Conservation (phyloP, 176 grass and related monocot genomes). For the Oryza meyeriana region DNA sequence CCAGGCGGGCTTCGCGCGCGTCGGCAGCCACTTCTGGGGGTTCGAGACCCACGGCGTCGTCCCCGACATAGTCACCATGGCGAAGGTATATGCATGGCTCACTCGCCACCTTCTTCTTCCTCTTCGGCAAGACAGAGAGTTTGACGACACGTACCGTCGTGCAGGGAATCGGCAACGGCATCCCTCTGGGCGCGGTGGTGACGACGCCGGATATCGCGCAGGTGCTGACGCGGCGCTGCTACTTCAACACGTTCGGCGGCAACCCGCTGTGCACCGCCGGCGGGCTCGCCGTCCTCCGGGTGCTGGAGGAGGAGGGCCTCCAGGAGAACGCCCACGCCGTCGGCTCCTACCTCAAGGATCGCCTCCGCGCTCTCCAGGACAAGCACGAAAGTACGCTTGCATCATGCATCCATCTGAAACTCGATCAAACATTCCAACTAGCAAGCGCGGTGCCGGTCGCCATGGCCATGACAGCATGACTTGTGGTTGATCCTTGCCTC, state of each 20-base stretch:
- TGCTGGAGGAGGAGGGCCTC: conserved; percentile 76
- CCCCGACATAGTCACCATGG: conserved; percentile 98
- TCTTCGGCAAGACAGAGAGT: too few species aligned
- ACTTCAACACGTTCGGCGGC: conserved; percentile 97
- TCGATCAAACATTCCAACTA: neutral
- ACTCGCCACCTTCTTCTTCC: too few species aligned
- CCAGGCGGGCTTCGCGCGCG: conserved; percentile 79
- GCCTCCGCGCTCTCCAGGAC: conserved; percentile 67
- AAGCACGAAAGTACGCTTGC: conserved; percentile 61
- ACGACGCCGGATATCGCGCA: conserved; percentile 90
- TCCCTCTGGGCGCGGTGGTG: conserved; percentile 86
- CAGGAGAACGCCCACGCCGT: conserved; percentile 78
- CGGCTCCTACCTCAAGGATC: conserved; percentile 76
- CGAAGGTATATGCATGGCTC: conserved; percentile 44
- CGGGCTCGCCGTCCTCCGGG: conserved; percentile 78
- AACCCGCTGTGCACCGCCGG: conserved; percentile 78
- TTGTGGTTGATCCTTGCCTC: neutral
- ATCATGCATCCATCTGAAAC: too few species aligned
- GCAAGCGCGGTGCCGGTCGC: too few species aligned
- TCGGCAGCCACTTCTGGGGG: conserved; percentile 94
- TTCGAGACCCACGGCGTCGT: conserved; percentile 80
- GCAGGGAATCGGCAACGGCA: conserved; percentile 98
- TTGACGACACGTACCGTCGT: too few species aligned
- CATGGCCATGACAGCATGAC: too few species aligned
- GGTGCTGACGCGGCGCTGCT: conserved; percentile 69